Conservation (phyloP, 2,329 filamentous ascomycete species). For the Colletotrichum sp. region DNA sequence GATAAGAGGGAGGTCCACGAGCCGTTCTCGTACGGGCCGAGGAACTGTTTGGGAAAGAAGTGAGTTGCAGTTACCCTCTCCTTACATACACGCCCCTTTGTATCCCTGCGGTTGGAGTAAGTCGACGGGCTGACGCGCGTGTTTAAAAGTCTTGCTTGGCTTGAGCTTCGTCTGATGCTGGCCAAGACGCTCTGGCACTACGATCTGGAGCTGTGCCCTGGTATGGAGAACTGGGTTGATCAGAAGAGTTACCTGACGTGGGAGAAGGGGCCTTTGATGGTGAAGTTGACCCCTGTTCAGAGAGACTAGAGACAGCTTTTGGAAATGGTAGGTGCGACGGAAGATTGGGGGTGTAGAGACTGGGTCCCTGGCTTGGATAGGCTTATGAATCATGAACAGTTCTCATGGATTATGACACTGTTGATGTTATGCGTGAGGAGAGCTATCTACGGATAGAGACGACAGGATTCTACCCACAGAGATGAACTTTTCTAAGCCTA, state of each 20-base stretch:
- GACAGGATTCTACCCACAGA: not conserved
- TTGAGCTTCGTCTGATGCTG: slow-evolving; percentile 55
- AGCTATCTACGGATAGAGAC: not conserved
- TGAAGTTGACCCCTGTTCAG: not conserved
- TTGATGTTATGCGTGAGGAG: not conserved
- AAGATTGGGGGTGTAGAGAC: not conserved
- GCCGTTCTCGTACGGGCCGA: slow-evolving; percentile 52
- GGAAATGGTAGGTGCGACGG: not conserved
- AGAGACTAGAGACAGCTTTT: not conserved
- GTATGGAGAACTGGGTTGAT: slow-evolving; percentile 38
- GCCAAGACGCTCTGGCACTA: slow-evolving; percentile 54
- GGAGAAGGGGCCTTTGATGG: slow-evolving; percentile 25
- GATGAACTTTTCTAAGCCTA: not conserved
- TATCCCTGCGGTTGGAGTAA: not conserved
- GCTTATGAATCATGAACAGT: not conserved
- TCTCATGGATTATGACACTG: not conserved
- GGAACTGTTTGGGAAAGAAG: slow-evolving; percentile 56
- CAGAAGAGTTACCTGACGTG: slow-evolving; percentile 45
- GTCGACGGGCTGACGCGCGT: not conserved
- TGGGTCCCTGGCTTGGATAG: not conserved
- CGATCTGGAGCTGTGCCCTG: slow-evolving; percentile 44
- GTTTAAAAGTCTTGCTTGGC: slow-evolving; percentile 46
- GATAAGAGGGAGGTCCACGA: slow-evolving; percentile 50
- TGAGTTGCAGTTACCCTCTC: slow-evolving; percentile 20
- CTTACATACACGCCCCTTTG: not conserved